phyloP scores from a whole-genome alignment of 1,284 basidiomycete species.

The Trametes hirsuta region DNA sequence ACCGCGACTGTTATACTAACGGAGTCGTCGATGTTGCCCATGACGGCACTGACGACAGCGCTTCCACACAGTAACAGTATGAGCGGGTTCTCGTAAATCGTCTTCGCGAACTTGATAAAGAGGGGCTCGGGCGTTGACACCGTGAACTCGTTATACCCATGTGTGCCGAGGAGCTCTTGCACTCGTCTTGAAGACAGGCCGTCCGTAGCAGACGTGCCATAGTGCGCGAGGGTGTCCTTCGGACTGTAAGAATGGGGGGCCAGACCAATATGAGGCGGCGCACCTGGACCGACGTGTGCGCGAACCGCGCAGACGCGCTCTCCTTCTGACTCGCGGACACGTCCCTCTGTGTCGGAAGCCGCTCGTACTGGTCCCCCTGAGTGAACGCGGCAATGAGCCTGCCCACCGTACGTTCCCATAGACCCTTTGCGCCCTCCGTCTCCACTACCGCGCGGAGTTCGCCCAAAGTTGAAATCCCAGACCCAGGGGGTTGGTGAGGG shows the following conservation, averaged over 20 bases:
- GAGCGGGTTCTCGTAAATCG: constrained; percentile 92
- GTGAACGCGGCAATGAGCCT: constrained; percentile 35
- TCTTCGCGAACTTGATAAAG: constrained; percentile 87
- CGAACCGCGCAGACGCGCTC: constrained; percentile 41
- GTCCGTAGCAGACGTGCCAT: constrained; percentile 59
- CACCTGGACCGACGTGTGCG: constrained; percentile 49
- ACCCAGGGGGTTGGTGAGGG: constrained; percentile 40
- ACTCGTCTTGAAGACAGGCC: constrained; percentile 74
- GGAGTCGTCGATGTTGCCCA: constrained; percentile 95
- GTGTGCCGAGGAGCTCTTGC: constrained; percentile 63
- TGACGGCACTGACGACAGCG: constrained; percentile 83
- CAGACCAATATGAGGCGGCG: constrained; percentile 25
- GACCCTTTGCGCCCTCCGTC: constrained; percentile 33
- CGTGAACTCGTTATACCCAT: constrained; percentile 94
- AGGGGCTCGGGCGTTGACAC: constrained; percentile 84
- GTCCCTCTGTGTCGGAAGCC: constrained; percentile 37
- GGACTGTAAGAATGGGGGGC: neutral
- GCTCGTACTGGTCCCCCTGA: constrained; percentile 28
- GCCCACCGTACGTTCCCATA: constrained; percentile 46
- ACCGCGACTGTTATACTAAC: constrained; percentile 94
- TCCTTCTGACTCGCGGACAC: constrained; percentile 28
- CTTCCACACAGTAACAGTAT: constrained; percentile 90
- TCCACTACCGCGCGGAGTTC: constrained; percentile 31
- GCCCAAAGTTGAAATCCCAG: constrained; percentile 29
- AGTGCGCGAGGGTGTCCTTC: constrained; percentile 71